phyloP scores from a whole-genome alignment of 805 yeast genomes.

The Phaffomyces opuntiae region DNA sequence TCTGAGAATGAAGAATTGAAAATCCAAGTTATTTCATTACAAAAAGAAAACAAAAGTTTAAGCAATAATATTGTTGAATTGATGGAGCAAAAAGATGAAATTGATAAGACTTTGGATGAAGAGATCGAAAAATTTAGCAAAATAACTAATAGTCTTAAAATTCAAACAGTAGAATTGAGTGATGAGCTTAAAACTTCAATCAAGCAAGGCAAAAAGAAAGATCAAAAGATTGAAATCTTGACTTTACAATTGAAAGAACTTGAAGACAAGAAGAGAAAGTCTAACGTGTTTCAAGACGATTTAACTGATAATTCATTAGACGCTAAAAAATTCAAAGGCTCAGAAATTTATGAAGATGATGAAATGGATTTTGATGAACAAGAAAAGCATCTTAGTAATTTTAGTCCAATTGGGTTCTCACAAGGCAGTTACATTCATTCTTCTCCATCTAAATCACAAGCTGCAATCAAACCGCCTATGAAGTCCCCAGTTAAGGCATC shows the following conservation, averaged over 20 bases:
- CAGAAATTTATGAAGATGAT: slow-evolving; percentile 1
- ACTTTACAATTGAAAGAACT: background rate
- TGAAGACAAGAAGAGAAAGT: slow-evolving; percentile 12
- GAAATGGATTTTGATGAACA: slow-evolving; percentile 9
- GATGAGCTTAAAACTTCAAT: background rate
- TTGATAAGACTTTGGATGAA: too few species aligned
- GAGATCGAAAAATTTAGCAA: too few species aligned
- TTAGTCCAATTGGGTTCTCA: slow-evolving; percentile 14
- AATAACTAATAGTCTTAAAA: too few species aligned
- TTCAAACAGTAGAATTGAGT: too few species aligned
- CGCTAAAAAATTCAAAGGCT: background rate
- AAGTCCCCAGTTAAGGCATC: background rate
- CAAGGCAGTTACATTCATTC: background rate
- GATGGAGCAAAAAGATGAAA: too few species aligned
- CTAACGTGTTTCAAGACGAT: slow-evolving; percentile 2
- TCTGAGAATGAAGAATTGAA: too few species aligned
- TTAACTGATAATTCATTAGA: background rate
- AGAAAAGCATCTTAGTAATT: slow-evolving; percentile 7
- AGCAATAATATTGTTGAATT: too few species aligned
- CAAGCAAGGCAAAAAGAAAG: slow-evolving; percentile 13
- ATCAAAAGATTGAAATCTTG: slow-evolving; percentile 11
- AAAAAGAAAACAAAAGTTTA: too few species aligned
- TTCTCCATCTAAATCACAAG: background rate
- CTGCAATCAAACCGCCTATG: background rate
- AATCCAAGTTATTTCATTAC: too few species aligned